Percentiles rank a stretch among this genome's conserved stretches.
These are phyloP conservation scores for Pleurotus platypus DNA, from an alignment of 768 basidiomycete species.

Conservation along the genomic window DNA sequence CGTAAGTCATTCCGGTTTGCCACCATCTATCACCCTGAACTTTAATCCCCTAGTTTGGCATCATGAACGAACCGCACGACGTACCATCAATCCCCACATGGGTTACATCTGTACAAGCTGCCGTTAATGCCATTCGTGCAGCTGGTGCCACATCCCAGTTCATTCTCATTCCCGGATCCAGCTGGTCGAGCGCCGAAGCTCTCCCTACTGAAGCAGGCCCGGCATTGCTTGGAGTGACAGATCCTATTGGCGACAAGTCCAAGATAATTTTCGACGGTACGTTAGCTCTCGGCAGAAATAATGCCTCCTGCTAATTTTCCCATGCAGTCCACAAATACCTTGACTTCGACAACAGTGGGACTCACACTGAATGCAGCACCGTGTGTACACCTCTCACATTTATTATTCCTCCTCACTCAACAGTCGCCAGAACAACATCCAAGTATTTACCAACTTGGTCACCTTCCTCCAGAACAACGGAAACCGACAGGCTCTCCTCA, in stretches of 20 bases:
- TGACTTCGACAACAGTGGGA: conserved; percentile 48
- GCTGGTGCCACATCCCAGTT: conserved; percentile 51
- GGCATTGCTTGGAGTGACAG: conserved; percentile 35
- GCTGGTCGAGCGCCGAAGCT: conserved; percentile 23
- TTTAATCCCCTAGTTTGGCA: conserved; percentile 17
- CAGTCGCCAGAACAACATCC: conserved; percentile 36
- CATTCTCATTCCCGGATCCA: conserved; percentile 50
- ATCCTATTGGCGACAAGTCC: conserved; percentile 35
- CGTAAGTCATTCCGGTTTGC: conserved; percentile 25
- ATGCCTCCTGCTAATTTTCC: neutral
- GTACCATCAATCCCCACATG: conserved; percentile 38
- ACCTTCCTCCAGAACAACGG: conserved; percentile 33
- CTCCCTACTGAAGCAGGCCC: conserved; percentile 43
- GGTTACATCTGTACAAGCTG: conserved; percentile 48
- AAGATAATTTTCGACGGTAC: conserved; percentile 48
- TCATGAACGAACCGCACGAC: conserved; percentile 65
- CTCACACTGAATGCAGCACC: conserved; percentile 28
- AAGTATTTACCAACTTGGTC: conserved; percentile 37
- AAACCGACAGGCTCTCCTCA: conserved; percentile 29
- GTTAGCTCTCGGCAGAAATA: neutral
- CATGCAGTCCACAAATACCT: conserved; percentile 53
- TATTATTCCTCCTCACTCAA: neutral
- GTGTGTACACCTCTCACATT: conserved; percentile 11
- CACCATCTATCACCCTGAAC: too few species aligned
- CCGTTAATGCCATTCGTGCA: conserved; percentile 55